Evolutionary conservation across 225 moss, liverwort and hornwort species (phyloP), one percentile per base, ranked within the genome.

Genomic region (Anthoceros angustus): DNA sequence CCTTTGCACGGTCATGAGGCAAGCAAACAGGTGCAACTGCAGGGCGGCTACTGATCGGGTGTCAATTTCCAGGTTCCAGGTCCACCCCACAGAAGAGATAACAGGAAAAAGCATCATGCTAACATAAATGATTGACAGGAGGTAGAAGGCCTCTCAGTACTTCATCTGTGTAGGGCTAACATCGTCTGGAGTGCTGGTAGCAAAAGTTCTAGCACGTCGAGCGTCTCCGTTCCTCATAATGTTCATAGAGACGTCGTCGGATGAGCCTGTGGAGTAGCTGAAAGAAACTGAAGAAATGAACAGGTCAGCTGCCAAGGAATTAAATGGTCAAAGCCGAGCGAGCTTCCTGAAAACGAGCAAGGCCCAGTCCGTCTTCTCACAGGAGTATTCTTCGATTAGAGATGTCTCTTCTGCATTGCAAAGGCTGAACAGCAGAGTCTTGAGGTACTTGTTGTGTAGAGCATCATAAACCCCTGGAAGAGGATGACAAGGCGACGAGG

Each of bases 401-500:
- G 80, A 76, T 62, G 77, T 80, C 67, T 74, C 73, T 23, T 76
- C 68, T 32, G 72, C 80, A 61, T 74, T 68, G 65, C 80, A 76
- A 15, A 84, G 66, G 49, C 75, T 72, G 20, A 84, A 77, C 15
- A 80, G 68, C 21, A 84, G 71, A 5, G 83, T 80, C 73, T 73
- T 78, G 69, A 84, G 61, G 66, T 80, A 80, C 60, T 80, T 80
- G 66, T 80, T 84, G 50, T 78, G 74, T 41, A 84, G 68, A 15
- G 84, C 84, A 71, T 84, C 84, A 66, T 78, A 80, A 41, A 80
- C 80, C 66, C 84, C 84, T 84, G 80, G 66, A n/a, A n/a, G n/a
- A n/a, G n/a, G n/a, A n/a, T n/a, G n/a, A n/a, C n/a, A n/a, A n/a
- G n/a, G n/a, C n/a, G n/a, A n/a, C n/a, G n/a, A n/a, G n/a, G n/a